These are phyloP conservation scores for Bidens hawaiensis DNA, from an alignment of 140 eudicot genomes.

Conservation along the genomic window DNA sequence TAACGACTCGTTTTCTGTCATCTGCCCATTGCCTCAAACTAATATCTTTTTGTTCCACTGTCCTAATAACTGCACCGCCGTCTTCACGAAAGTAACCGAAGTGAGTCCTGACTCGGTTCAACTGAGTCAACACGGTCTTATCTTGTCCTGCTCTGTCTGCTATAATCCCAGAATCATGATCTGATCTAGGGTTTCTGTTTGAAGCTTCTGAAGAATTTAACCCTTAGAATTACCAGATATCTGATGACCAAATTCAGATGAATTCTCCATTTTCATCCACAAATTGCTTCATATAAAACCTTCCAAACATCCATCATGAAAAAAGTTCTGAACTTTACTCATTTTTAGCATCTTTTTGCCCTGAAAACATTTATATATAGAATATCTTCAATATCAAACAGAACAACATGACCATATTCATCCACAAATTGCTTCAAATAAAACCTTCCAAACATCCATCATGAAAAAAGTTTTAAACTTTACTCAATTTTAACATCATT, in stretches of 20 bases:
- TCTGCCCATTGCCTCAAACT: slow-evolving; percentile 90
- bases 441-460: slow-evolving; percentile 21
- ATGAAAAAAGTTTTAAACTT: no score
- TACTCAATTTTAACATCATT: slow-evolving; percentile 10
- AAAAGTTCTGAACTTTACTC: slow-evolving; percentile 14
- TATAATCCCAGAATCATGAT: slow-evolving; percentile 37
- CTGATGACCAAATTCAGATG: slow-evolving; percentile 50
- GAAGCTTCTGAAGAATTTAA: slow-evolving; percentile 51
- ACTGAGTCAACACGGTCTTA: slow-evolving; percentile 17
- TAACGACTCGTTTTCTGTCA: slow-evolving; percentile 50
- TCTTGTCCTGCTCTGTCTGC: slow-evolving; percentile 34
- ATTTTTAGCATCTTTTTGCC: slow-evolving; percentile 14
- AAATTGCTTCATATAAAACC: slow-evolving; percentile 19
- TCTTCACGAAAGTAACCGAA: slow-evolving; percentile 36
- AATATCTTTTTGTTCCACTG: slow-evolving; percentile 43
- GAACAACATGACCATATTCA: slow-evolving; percentile 39
- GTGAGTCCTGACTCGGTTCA: slow-evolving; percentile 18
- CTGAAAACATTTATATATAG: slow-evolving; percentile 2
- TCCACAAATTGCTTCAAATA: slow-evolving; percentile 24
- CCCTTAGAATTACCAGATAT: slow-evolving; percentile 53
- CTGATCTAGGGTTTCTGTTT: slow-evolving; percentile 48
- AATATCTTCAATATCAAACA: slow-evolving; percentile 3
- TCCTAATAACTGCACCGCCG: slow-evolving; percentile 37
- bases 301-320: slow-evolving; percentile 12
- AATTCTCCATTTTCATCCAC: slow-evolving; percentile 45